Conservation (phyloP, 257 asterid species). For the Eustoma russellianum region DNA sequence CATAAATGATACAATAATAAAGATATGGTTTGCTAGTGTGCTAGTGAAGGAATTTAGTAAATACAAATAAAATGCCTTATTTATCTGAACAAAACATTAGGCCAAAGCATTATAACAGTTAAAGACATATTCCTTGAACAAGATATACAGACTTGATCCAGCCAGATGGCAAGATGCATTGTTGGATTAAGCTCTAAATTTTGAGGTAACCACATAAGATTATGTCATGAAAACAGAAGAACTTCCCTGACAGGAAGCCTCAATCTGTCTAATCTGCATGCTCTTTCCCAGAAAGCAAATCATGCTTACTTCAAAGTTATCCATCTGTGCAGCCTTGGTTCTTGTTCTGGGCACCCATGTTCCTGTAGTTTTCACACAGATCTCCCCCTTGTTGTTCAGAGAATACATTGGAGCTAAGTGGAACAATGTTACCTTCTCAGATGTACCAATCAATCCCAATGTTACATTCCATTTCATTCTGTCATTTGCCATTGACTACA, state of each 20-base stretch:
- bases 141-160: too few species aligned
- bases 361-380: slow-evolving; percentile 7
- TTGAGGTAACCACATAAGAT: too few species aligned
- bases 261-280: neutral
- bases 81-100: neutral
- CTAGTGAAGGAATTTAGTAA: too few species aligned
- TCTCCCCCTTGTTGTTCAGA: slow-evolving; percentile 39
- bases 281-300: neutral
- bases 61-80: too few species aligned
- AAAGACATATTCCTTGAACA: neutral
- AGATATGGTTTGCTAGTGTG: too few species aligned
- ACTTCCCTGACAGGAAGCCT: neutral
- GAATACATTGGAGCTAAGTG: slow-evolving; percentile 60
- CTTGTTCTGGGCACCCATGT: slow-evolving; percentile 12
- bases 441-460: slow-evolving; percentile 44
- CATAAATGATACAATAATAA: too few species aligned
- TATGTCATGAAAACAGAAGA: neutral
- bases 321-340: slow-evolving; percentile 20
- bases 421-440: slow-evolving; percentile 36
- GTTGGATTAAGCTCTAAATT: too few species aligned
- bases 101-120: neutral
- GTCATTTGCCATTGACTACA: slow-evolving; percentile 67
- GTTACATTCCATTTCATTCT: slow-evolving; percentile 70
- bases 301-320: slow-evolving; percentile 30
- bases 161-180: too few species aligned